Conservation (phyloP, 2,329 filamentous ascomycete genomes). For the Lecanosticta acicola region DNA sequence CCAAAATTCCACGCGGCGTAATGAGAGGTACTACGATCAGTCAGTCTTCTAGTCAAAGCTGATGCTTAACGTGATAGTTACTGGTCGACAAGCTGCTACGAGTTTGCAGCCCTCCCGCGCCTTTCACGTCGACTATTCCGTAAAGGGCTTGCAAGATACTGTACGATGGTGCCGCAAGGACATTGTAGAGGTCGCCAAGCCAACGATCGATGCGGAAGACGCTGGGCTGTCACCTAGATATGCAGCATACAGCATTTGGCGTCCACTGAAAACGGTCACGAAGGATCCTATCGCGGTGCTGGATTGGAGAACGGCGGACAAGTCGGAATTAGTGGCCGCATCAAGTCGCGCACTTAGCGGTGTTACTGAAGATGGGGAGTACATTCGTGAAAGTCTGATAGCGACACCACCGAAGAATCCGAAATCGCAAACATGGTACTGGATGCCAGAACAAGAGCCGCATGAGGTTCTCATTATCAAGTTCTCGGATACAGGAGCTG, state of each 20-base stretch:
- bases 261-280: constrained; percentile 13
- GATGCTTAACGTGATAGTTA: too few relatives aligned
- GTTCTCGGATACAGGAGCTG: constrained; percentile 13
- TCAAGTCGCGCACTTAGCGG: constrained; percentile 11
- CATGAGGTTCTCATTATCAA: constrained; percentile 16
- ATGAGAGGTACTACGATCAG: too few relatives aligned
- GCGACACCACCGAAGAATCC: constrained; percentile 7
- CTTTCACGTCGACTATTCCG: constrained; percentile 11
- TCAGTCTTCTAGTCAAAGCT: too few relatives aligned
- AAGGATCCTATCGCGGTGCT: constrained; percentile 15
- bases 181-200: constrained; percentile 8
- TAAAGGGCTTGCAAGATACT: constrained; percentile 10
- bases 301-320: constrained; percentile 11
- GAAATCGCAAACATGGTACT: constrained; percentile 16
- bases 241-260: constrained; percentile 17
- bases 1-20: too few relatives aligned
- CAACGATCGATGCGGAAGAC: constrained; percentile 11
- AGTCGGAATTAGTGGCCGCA: constrained; percentile 8
- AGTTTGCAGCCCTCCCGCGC: constrained; percentile 10
- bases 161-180: constrained; percentile 4
- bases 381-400: constrained; percentile 10
- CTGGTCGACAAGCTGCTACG: constrained; percentile 6
- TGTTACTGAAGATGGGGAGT: constrained; percentile 11
- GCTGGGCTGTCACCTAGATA: constrained; percentile 4
- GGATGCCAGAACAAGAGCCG: constrained; percentile 13